These are phyloP conservation scores for Trichocomaceae sp. DNA, from an alignment of 2,329 filamentous ascomycete genomes.

Conservation along the genomic window DNA sequence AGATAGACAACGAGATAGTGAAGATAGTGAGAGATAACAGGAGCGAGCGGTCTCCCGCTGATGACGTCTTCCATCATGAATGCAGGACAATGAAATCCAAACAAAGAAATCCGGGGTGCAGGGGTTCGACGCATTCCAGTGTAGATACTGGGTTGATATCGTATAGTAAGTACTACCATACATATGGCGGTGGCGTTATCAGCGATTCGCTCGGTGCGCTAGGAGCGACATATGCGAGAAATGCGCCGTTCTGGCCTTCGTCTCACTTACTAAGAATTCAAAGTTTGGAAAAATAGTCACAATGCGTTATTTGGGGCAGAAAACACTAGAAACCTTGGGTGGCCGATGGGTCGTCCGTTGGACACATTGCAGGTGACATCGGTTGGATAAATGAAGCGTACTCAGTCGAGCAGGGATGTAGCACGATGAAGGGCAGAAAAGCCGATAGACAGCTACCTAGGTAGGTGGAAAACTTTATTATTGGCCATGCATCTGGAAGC, in stretches of 20 bases:
- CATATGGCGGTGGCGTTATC: neutral
- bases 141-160: neutral
- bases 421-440: neutral
- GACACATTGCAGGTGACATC: neutral
- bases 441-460: neutral
- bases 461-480: neutral
- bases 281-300: neutral
- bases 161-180: too few species aligned
- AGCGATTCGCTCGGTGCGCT: neutral
- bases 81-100: neutral
- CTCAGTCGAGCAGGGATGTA: neutral
- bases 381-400: neutral
- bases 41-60: neutral
- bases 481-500: neutral
- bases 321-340: neutral
- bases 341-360: neutral
- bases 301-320: neutral
- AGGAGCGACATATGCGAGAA: neutral
- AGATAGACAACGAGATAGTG: neutral
- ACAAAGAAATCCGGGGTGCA: neutral
- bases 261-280: neutral
- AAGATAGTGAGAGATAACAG: neutral
- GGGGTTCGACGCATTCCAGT: neutral
- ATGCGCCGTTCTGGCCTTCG: neutral
- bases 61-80: neutral